Evolutionary conservation across 2,329 filamentous ascomycete species (phyloP), one percentile per base, ranked within the genome.

Genomic region (Alternaria consortialis): DNA sequence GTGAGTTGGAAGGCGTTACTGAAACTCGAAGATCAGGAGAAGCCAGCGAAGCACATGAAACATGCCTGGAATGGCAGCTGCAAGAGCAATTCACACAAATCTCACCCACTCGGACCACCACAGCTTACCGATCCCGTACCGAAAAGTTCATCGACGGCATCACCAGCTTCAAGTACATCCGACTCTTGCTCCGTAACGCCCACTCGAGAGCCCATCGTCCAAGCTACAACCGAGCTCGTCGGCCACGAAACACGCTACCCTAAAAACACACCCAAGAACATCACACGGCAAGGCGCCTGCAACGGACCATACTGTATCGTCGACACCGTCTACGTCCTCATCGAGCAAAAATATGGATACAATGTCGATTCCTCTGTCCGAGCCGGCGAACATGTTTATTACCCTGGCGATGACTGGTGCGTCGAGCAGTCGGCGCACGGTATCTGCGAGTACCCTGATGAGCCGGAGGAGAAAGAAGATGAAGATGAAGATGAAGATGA

Each of bases 291-390:
- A 13, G 31, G 40, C 3, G 17, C 6, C 4, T 46, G 39, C 39
- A 44, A 36, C n/a, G 39, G 52, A 11, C 15, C 52, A 1, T 25
- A 54, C 11, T 54, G 52, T 9, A 54, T 54, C 20, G 32, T 54
- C 0, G 40, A 54, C 4, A 23, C 7, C 9, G 40, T 54, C 1
- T 44, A 44, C 13, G 4, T 12, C 3, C 36, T 54, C 20, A 3
- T 3, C 1, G 39, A 46, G 11, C 11, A 7, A 5, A 25, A 36
- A 7, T 54, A 15, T 32, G n/a, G 31, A 5, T 44, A 54, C 31
- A 46, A 25, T 0, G 15, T 54, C 40, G 40, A 53, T 7, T 25
- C 51, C 8, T 54, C 39, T 0, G 29, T 25, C 17, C 29, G 11
- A 13, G 2, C 12, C 5, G 17, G 29, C 29, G 44, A 34, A 6